phyloP scores from a whole-genome alignment of 2,329 filamentous ascomycete species.

The Cytospora schulzeri region DNA sequence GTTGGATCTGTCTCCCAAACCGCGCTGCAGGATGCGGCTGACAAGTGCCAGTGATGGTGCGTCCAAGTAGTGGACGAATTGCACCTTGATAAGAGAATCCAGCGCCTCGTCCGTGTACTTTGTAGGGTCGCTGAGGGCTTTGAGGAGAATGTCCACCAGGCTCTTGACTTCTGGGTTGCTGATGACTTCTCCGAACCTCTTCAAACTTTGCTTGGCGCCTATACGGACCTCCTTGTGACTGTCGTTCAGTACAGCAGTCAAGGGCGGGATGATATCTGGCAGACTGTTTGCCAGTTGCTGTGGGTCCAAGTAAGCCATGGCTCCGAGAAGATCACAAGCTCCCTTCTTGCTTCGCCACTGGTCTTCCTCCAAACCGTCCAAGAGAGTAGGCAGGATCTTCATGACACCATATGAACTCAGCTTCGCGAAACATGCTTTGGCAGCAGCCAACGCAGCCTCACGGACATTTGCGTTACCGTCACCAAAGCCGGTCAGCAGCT shows the following conservation, averaged over 20 bases:
- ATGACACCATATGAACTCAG: slow-evolving; percentile 96
- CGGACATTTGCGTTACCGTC: slow-evolving; percentile 87
- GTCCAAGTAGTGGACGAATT: slow-evolving; percentile 97
- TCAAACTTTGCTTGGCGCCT: slow-evolving; percentile 92
- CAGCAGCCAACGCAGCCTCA: slow-evolving; percentile 87
- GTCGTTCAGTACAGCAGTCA: slow-evolving; percentile 93
- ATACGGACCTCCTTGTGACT: slow-evolving; percentile 95
- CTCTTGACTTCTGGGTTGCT: slow-evolving; percentile 96
- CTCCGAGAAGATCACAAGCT: slow-evolving; percentile 92
- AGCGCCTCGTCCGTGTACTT: slow-evolving; percentile 95
- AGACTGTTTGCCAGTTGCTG: slow-evolving; percentile 90
- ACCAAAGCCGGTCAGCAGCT: slow-evolving; percentile 85
- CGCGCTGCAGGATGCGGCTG: slow-evolving; percentile 92
- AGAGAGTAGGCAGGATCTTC: slow-evolving; percentile 85
- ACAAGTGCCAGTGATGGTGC: slow-evolving; percentile 93
- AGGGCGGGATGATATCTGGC: slow-evolving; percentile 93
- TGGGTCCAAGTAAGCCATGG: slow-evolving; percentile 97
- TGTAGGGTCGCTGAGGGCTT: slow-evolving; percentile 94
- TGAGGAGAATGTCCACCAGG: slow-evolving; percentile 86
- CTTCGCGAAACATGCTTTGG: slow-evolving; percentile 91
- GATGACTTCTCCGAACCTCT: slow-evolving; percentile 98
- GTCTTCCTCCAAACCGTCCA: slow-evolving; percentile 89
- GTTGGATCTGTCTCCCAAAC: slow-evolving; percentile 84
- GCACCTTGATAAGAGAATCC: slow-evolving; percentile 94
- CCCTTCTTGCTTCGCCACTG: slow-evolving; percentile 99